Percentiles rank a stretch among this genome's conserved stretches.
phyloP scores from a whole-genome alignment of 371 early-diverging fungal species.

The Massospora cicadina region DNA sequence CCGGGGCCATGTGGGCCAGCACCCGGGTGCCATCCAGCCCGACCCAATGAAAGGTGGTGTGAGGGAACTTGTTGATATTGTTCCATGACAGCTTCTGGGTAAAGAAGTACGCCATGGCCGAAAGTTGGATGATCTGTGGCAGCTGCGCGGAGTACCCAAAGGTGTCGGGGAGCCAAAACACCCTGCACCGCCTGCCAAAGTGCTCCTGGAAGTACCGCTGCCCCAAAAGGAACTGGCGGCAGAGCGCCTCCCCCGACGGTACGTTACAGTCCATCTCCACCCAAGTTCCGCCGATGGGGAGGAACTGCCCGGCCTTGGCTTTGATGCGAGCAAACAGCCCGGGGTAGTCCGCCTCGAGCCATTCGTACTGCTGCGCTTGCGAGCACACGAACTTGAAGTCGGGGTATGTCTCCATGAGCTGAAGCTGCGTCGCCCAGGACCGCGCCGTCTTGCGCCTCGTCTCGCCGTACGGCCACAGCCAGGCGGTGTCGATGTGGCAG shows the following conservation, averaged over 20 bases:
- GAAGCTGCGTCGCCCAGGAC: constrained; percentile 76
- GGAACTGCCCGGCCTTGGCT: constrained; percentile 62
- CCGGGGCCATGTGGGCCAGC: constrained; percentile 26
- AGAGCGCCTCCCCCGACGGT: constrained; percentile 86
- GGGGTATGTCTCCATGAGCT: constrained; percentile 68
- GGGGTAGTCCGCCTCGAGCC: constrained; percentile 73
- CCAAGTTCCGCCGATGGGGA: constrained; percentile 94
- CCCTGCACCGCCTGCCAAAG: constrained; percentile 58
- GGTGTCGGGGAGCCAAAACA: constrained; percentile 94
- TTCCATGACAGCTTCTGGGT: constrained; percentile 98
- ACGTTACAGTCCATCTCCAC: constrained; percentile 96
- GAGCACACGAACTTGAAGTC: constrained; percentile 80
- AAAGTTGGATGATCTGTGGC: constrained; percentile 72
- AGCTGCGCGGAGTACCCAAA: constrained; percentile 59
- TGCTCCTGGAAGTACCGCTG: constrained; percentile 71
- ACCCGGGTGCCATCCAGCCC: constrained; percentile 25
- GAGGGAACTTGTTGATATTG: constrained; percentile 94
- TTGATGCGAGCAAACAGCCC: constrained; percentile 56
- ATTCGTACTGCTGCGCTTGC: constrained; percentile 91
- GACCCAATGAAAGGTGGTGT: constrained; percentile 79
- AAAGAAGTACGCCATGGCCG: constrained; percentile 84
- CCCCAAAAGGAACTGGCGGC: constrained; percentile 83
- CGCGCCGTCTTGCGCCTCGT: constrained; percentile 90
- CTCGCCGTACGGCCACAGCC: constrained; percentile 84
- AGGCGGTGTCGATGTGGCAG: constrained; percentile 51